Conservation (phyloP, 495 filamentous ascomycete species). For the Trichocladium uniseriatum region DNA sequence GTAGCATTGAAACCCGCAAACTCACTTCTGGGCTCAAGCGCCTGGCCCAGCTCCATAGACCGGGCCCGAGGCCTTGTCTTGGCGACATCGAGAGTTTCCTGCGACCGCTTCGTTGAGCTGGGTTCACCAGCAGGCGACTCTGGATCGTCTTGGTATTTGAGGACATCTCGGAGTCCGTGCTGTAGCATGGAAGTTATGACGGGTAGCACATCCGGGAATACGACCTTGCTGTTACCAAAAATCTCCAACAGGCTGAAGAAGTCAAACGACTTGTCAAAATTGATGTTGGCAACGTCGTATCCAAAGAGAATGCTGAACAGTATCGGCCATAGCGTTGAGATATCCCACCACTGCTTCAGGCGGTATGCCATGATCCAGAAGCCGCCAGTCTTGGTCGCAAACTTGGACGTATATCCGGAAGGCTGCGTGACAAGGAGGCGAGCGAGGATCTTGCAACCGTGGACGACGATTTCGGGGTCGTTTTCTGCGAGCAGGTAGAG, state of each 20-base stretch:
- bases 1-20: background rate
- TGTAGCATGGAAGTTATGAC: constrained; percentile 86
- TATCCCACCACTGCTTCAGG: constrained; percentile 81
- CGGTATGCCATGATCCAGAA: constrained; percentile 74
- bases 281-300: constrained; percentile 62
- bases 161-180: constrained; percentile 59
- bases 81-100: constrained; percentile 14
- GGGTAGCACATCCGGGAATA: constrained; percentile 68
- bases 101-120: constrained; percentile 4
- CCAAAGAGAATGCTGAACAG: constrained; percentile 87
- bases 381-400: constrained; percentile 73
- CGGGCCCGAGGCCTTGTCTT: constrained; percentile 34
- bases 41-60: constrained; percentile 41
- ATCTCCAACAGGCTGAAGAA: constrained; percentile 60
- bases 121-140: constrained; percentile 39
- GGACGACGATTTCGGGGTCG: constrained; percentile 70
- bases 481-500: constrained; percentile 85
- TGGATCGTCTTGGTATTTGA: constrained; percentile 51
- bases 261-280: constrained; percentile 65
- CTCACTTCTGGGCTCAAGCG: constrained; percentile 43
- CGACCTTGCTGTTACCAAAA: constrained; percentile 57
- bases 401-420: constrained; percentile 68
- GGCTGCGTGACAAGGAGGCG: constrained; percentile 79
- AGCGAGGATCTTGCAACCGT: constrained; percentile 76
- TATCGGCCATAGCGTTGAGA: constrained; percentile 75